Percentiles rank a stretch among this genome's conserved stretches.
These are phyloP conservation scores for Xylariales sp. DNA, from an alignment of 2,329 filamentous ascomycete species.

Conservation along the genomic window DNA sequence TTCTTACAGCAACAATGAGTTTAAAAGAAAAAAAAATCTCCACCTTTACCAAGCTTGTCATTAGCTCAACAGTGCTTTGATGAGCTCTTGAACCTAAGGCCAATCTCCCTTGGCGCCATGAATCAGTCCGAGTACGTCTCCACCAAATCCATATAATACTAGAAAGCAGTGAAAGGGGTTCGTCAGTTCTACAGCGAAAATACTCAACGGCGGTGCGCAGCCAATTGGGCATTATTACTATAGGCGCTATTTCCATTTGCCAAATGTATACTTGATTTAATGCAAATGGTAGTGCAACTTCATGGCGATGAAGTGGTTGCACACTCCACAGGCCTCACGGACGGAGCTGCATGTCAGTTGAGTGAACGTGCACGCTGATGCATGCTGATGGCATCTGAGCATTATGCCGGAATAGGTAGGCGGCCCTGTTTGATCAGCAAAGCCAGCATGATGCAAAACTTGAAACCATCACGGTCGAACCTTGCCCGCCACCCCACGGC, in stretches of 20 bases:
- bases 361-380: conserved; percentile 4
- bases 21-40: no score
- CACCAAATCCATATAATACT: no score
- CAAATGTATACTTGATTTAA: background rate
- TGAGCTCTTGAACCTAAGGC: no score
- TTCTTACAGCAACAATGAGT: no score
- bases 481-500: background rate
- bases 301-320: background rate
- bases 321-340: background rate
- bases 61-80: no score
- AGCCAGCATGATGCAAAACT: conserved; percentile 4
- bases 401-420: conserved; percentile 6
- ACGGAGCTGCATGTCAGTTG: background rate
- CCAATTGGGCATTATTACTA: background rate
- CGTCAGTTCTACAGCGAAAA: no score
- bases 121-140: no score
- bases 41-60: no score
- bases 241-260: background rate
- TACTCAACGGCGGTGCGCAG: background rate
- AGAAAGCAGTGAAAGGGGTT: no score
- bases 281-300: no score
- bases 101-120: no score
- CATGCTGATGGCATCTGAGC: background rate
- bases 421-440: conserved; percentile 8
- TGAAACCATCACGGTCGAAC: conserved; percentile 8